Conservation (phyloP, 2,329 filamentous ascomycete genomes). For the Penicillium italicum region DNA sequence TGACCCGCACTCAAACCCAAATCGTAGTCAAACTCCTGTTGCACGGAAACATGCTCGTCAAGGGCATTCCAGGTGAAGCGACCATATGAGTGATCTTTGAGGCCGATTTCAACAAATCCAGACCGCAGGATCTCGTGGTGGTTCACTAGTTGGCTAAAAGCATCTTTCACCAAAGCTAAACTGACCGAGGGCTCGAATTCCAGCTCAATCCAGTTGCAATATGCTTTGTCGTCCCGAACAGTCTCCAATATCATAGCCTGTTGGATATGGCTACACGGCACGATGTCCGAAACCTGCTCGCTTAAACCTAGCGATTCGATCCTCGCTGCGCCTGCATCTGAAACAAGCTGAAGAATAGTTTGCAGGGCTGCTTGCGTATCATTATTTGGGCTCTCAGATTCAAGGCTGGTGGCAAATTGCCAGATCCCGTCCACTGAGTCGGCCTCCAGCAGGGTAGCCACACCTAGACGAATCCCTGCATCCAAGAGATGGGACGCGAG, state of each 20-base stretch:
- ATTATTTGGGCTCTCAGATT: slow-evolving; percentile 20
- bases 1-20: slow-evolving; percentile 33
- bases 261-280: slow-evolving; percentile 70
- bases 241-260: slow-evolving; percentile 78
- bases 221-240: slow-evolving; percentile 54
- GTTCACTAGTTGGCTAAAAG: slow-evolving; percentile 50
- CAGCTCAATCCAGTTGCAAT: slow-evolving; percentile 75
- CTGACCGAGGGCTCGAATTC: slow-evolving; percentile 46
- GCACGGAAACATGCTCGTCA: slow-evolving; percentile 44
- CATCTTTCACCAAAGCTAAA: slow-evolving; percentile 44
- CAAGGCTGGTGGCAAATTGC: slow-evolving; percentile 26
- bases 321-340: slow-evolving; percentile 35
- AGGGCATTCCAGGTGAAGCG: slow-evolving; percentile 63
- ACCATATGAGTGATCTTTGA: slow-evolving; percentile 49
- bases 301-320: slow-evolving; percentile 38
- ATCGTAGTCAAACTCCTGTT: slow-evolving; percentile 40
- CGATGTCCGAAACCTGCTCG: slow-evolving; percentile 36
- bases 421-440: slow-evolving; percentile 46
- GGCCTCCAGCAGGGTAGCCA: slow-evolving; percentile 60
- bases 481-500: slow-evolving; percentile 63
- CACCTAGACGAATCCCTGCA: slow-evolving; percentile 54
- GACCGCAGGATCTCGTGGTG: slow-evolving; percentile 68
- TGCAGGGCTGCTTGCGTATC: slow-evolving; percentile 10
- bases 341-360: slow-evolving; percentile 21
- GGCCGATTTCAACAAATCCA: slow-evolving; percentile 60